A percentile compares a stretch with the other conserved stretches of the same genome.
Evolutionary conservation across 2,329 filamentous ascomycete genomes (phyloP).

Genomic region (Orbilia ellipsospora): DNA sequence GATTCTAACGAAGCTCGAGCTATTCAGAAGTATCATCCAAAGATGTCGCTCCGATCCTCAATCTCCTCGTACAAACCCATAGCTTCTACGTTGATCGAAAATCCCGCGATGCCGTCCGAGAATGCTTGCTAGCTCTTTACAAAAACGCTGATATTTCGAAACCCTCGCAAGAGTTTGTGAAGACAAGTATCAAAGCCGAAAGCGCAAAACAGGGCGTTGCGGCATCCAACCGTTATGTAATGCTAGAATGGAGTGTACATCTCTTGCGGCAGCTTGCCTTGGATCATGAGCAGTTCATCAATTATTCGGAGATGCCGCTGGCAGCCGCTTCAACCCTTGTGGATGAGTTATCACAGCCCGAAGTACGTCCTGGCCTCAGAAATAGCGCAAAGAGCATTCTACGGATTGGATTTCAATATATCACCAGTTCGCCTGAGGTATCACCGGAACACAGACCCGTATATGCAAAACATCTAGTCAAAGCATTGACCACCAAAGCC

Average conservation of each 20-base stretch:
- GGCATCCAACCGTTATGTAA: conserved; percentile 81
- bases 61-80: conserved; percentile 86
- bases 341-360: conserved; percentile 65
- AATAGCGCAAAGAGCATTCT: conserved; percentile 34
- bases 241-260: conserved; percentile 85
- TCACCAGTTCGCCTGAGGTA: conserved; percentile 33
- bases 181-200: conserved; percentile 76
- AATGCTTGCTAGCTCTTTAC: conserved; percentile 78
- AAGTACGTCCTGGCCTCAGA: conserved; percentile 43
- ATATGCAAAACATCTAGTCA: conserved; percentile 72
- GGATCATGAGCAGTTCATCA: conserved; percentile 73
- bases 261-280: conserved; percentile 76
- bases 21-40: conserved; percentile 62
- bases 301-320: conserved; percentile 70
- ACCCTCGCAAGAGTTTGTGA: conserved; percentile 71
- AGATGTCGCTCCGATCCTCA: conserved; percentile 70
- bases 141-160: conserved; percentile 69
- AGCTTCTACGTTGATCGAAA: conserved; percentile 85
- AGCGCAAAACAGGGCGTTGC: conserved; percentile 81
- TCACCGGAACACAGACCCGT: conserved; percentile 65
- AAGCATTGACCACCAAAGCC: conserved; percentile 75
- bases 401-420: conserved; percentile 34
- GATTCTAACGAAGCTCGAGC: conserved; percentile 64
- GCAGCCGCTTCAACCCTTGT: conserved; percentile 77
- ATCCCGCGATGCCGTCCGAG: conserved; percentile 84